phyloP scores from a whole-genome alignment of 2,329 filamentous ascomycete genomes.

The Fusarium tupiense region DNA sequence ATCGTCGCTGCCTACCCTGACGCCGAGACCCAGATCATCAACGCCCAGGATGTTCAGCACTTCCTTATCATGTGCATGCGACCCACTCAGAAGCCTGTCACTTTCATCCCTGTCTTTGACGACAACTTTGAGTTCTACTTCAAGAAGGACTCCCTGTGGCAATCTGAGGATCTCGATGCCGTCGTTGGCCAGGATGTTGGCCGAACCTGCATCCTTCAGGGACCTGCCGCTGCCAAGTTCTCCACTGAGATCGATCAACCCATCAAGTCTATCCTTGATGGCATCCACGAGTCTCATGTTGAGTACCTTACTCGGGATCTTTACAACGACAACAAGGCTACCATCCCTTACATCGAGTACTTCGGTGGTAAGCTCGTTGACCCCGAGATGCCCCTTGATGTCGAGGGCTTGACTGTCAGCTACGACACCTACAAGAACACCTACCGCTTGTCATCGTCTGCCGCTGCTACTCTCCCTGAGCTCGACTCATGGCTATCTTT shows the following conservation, averaged over 20 bases:
- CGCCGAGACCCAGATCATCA: constrained; percentile 90
- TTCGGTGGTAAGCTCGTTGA: constrained; percentile 90
- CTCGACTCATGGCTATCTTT: constrained; percentile 87
- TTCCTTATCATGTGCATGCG: constrained; percentile 94
- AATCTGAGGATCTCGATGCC: constrained; percentile 96
- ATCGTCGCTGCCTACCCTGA: constrained; percentile 88
- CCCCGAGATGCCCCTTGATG: constrained; percentile 75
- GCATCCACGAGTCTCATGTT: constrained; percentile 90
- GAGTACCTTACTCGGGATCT: constrained; percentile 79
- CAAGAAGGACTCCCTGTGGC: constrained; percentile 99
- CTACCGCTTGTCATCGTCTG: constrained; percentile 82
- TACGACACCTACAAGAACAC: constrained; percentile 81
- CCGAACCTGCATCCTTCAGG: constrained; percentile 94
- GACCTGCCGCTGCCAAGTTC: constrained; percentile 90
- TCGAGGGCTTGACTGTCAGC: constrained; percentile 86
- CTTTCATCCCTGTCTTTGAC: constrained; percentile 94
- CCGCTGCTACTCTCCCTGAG: constrained; percentile 78
- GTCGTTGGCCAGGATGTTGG: constrained; percentile 97
- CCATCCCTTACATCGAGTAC: constrained; percentile 90
- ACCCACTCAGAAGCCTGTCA: constrained; percentile 93
- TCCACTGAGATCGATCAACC: constrained; percentile 92
- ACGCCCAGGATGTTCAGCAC: constrained; percentile 97
- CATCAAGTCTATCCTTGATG: constrained; percentile 92
- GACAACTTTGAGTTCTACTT: constrained; percentile 99
- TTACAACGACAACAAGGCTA: constrained; percentile 76